Percentiles rank a stretch among this genome's conserved stretches.
Conservation (phyloP, 805 yeast genomes). For the Lachancea sp. region DNA sequence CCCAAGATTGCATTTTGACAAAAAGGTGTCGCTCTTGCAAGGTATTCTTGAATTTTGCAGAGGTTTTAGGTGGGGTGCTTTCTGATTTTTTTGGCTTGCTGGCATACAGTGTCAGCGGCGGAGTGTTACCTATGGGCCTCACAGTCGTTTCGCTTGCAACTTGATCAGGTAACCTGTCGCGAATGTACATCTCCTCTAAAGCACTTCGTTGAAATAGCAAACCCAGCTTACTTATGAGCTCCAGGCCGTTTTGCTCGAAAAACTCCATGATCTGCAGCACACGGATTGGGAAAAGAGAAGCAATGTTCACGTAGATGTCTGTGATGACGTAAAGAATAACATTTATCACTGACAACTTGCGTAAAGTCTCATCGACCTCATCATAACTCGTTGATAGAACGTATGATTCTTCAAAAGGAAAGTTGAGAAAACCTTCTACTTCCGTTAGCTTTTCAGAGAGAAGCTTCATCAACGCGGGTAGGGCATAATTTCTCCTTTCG, state of each 20-base stretch:
- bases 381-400: conserved; percentile 18
- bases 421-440: conserved; percentile 25
- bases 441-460: conserved; percentile 29
- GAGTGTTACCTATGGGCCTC: conserved; percentile 38
- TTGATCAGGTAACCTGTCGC: conserved; percentile 42
- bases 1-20: conserved; percentile 42
- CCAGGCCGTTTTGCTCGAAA: conserved; percentile 33
- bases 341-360: conserved; percentile 31
- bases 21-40: conserved; percentile 48
- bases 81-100: conserved; percentile 37
- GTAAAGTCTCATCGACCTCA: conserved; percentile 9
- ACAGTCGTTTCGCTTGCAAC: conserved; percentile 40
- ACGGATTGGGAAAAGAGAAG: conserved; percentile 42
- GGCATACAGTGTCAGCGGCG: conserved; percentile 39
- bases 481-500: conserved; percentile 44
- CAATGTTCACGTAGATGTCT: conserved; percentile 51
- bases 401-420: conserved; percentile 15
- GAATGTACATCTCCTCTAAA: conserved; percentile 51
- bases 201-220: conserved; percentile 44
- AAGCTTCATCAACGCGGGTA: conserved; percentile 32
- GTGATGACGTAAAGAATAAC: conserved; percentile 47
- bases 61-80: conserved; percentile 38
- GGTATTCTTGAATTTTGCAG: conserved; percentile 58
- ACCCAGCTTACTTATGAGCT: conserved; percentile 38
- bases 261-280: conserved; percentile 27